phyloP scores from a whole-genome alignment of 2,329 filamentous ascomycete species.

The Ascochyta pisi region DNA sequence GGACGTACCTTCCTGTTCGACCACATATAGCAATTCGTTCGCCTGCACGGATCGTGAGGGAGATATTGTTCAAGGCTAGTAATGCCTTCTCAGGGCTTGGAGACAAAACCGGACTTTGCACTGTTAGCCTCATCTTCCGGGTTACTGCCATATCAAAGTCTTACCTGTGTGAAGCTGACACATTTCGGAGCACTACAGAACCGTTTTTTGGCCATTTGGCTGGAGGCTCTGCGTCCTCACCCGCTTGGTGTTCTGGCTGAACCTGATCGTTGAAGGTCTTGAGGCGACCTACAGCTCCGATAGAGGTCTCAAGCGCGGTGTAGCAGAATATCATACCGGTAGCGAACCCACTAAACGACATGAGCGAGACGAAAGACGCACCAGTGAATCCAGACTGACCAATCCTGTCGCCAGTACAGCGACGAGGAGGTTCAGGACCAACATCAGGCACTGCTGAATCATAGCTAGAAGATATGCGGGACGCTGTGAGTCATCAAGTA shows the following conservation, averaged over 20 bases:
- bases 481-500: constrained; percentile 46
- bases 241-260: constrained; percentile 15
- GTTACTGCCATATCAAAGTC: neutral
- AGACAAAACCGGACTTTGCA: neutral
- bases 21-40: constrained; percentile 26
- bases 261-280: constrained; percentile 21
- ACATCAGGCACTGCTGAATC: constrained; percentile 47
- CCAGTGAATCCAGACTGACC: constrained; percentile 37
- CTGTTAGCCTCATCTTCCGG: neutral
- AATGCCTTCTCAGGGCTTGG: neutral
- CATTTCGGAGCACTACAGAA: neutral
- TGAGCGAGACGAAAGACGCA: constrained; percentile 15
- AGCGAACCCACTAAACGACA: constrained; percentile 7
- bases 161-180: constrained; percentile 3
- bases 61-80: constrained; percentile 5
- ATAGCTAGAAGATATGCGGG: constrained; percentile 50
- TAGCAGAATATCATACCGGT: neutral
- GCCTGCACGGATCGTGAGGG: constrained; percentile 24
- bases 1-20: constrained; percentile 17
- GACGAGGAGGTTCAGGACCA: constrained; percentile 39
- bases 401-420: constrained; percentile 42
- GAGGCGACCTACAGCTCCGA: constrained; percentile 22
- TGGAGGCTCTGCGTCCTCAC: constrained; percentile 18
- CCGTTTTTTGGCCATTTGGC: constrained; percentile 17
- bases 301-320: constrained; percentile 18